Evolutionary conservation across 257 asterid genomes (phyloP).

Genomic region (Fraxinus quadrangulata): DNA sequence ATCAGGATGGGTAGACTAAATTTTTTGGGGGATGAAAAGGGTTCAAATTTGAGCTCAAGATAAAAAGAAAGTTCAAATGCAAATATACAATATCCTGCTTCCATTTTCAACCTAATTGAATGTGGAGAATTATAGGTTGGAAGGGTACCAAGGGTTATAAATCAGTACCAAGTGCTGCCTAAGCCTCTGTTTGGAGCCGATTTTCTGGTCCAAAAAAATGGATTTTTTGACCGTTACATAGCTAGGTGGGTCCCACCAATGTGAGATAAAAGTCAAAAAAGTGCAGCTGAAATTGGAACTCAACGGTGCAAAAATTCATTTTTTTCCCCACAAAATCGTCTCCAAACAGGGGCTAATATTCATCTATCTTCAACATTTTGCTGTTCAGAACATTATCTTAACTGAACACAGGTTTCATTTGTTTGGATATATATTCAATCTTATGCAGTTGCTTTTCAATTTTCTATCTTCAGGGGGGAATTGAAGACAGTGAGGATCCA

Average conservation of each 20-base stretch:
- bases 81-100: background rate
- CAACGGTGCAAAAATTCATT: too few relatives aligned
- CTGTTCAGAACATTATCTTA: background rate
- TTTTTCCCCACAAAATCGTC: too few relatives aligned
- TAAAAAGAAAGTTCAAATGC: background rate
- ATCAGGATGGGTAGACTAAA: background rate
- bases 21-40: background rate
- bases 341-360: background rate
- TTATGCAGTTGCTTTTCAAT: constrained; percentile 14
- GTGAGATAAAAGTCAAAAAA: too few relatives aligned
- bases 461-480: constrained; percentile 67
- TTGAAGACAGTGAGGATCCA: constrained; percentile 97
- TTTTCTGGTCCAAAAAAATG: too few relatives aligned
- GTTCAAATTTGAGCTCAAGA: background rate
- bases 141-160: background rate
- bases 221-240: too few relatives aligned
- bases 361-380: background rate
- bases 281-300: too few relatives aligned
- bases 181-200: too few relatives aligned
- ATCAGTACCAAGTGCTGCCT: background rate
- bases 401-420: background rate
- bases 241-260: too few relatives aligned
- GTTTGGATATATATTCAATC: background rate
- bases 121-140: background rate
- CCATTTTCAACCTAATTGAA: background rate